Percentiles rank a stretch among this genome's conserved stretches.
Conservation (phyloP, 129 eudicot genomes). For the Artemisia argyi region DNA sequence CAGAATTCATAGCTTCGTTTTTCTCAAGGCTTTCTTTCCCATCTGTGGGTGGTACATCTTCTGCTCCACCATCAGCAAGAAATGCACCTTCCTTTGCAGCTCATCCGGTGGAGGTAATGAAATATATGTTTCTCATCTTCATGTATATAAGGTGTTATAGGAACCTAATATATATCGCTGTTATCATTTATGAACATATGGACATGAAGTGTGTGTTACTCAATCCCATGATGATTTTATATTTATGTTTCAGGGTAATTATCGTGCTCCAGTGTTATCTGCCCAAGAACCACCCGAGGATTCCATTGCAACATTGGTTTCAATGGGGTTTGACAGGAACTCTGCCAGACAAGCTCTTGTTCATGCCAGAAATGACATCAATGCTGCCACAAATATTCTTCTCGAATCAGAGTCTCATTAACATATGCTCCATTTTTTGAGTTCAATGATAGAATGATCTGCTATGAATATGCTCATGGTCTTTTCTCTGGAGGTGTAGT, state of each 20-base stretch:
- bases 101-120: constrained; percentile 78
- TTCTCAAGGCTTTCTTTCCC: constrained; percentile 86
- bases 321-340: constrained; percentile 96
- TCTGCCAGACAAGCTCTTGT: constrained; percentile 94
- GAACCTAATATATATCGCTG: background rate
- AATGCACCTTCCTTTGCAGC: constrained; percentile 52
- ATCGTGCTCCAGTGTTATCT: constrained; percentile 52
- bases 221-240: background rate
- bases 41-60: constrained; percentile 54
- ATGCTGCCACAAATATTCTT: constrained; percentile 87
- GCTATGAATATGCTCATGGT: constrained; percentile 24
- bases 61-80: constrained; percentile 66
- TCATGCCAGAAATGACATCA: constrained; percentile 85
- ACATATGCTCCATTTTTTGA: constrained; percentile 27
- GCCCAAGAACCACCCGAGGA: constrained; percentile 74
- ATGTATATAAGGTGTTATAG: constrained; percentile 12
- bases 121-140: background rate
- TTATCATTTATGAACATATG: background rate
- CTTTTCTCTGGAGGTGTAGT: constrained; percentile 17
- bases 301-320: constrained; percentile 68
- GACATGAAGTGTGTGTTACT: background rate
- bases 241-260: constrained; percentile 49
- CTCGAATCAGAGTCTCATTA: constrained; percentile 77
- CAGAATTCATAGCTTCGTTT: constrained; percentile 72
- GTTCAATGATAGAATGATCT: constrained; percentile 1